phyloP scores from a whole-genome alignment of 805 yeast species.

The Geotrichum ghanense region DNA sequence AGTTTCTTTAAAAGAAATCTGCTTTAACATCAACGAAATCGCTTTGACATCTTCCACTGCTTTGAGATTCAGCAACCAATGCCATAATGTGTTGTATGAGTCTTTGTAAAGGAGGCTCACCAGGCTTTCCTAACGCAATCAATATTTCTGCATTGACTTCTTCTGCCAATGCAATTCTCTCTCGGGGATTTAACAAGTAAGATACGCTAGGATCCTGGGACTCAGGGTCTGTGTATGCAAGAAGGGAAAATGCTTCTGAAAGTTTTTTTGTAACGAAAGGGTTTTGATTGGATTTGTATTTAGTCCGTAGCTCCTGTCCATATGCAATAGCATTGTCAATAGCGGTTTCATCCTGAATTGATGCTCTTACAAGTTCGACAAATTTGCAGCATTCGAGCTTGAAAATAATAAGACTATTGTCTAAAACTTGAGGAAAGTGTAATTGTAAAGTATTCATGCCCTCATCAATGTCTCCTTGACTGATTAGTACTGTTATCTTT shows the following conservation, averaged over 20 bases:
- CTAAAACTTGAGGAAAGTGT: constrained; percentile 31
- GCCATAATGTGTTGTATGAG: constrained; percentile 31
- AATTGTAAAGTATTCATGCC: constrained; percentile 30
- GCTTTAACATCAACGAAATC: neutral
- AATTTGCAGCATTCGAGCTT: constrained; percentile 34
- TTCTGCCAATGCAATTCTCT: constrained; percentile 32
- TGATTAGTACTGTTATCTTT: constrained; percentile 33
- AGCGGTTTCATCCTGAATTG: constrained; percentile 1
- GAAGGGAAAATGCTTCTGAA: constrained; percentile 36
- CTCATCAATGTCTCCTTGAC: constrained; percentile 34
- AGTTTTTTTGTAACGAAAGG: constrained; percentile 29
- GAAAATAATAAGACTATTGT: constrained; percentile 27
- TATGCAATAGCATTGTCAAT: constrained; percentile 25
- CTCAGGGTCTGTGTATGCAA: constrained; percentile 42
- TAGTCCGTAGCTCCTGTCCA: constrained; percentile 29
- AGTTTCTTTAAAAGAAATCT: neutral
- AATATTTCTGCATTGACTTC: constrained; percentile 33
- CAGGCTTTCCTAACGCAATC: constrained; percentile 30
- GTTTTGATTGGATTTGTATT: constrained; percentile 22
- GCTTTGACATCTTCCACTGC: constrained; percentile 12
- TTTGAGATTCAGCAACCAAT: constrained; percentile 27
- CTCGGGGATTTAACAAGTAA: constrained; percentile 27
- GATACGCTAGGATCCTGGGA: constrained; percentile 25
- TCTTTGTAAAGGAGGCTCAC: constrained; percentile 33
- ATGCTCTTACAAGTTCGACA: constrained; percentile 27